Evolutionary conservation across 2,329 filamentous ascomycete species (phyloP), one percentile per base, ranked within the genome.

Genomic region (Massarina eburnea): DNA sequence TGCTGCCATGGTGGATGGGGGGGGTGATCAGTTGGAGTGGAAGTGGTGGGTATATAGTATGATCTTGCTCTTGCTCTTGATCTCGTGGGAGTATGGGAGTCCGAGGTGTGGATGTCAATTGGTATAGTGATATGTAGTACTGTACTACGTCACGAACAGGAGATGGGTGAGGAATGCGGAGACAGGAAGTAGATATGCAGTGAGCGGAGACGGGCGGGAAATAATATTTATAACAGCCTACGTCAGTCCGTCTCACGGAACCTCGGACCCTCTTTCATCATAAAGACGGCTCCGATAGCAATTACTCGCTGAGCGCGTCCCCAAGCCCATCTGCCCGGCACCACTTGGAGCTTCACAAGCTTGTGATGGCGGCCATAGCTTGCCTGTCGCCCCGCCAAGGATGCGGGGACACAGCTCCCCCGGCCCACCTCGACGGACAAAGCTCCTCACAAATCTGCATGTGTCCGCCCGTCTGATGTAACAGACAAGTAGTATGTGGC

Each of bases 1-100:
- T 57, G 80, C 63, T 54, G 67, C 65, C 67, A 70, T 70, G 47
- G 45, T 61, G 53, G 19, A 32, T 29, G 43, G n/a, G 43, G 9
- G 44, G 30, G 8, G n/a, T 41, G 29, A 53, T 3, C 45, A 19
- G 43, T 19, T 45, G 26, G 35, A 48, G 36, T 39, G 51, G 38
- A 38, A 26, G 8, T 45, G 40, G 29, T 41, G 41, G 43, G 27
- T 32, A 33, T n/a, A n/a, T n/a, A n/a, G n/a, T n/a, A n/a, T n/a
- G n/a, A n/a, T n/a, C n/a, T n/a, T n/a, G n/a, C n/a, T n/a, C n/a
- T n/a, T n/a, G n/a, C n/a, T n/a, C n/a, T n/a, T n/a, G n/a, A n/a
- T n/a, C n/a, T n/a, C n/a, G n/a, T n/a, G n/a, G n/a, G n/a, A n/a
- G n/a, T n/a, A n/a, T n/a, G n/a, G 10, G 24, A 26, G 8, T 36